phyloP scores from a whole-genome alignment of 2,329 filamentous ascomycete species.

The Trichoderma brevicompactum region DNA sequence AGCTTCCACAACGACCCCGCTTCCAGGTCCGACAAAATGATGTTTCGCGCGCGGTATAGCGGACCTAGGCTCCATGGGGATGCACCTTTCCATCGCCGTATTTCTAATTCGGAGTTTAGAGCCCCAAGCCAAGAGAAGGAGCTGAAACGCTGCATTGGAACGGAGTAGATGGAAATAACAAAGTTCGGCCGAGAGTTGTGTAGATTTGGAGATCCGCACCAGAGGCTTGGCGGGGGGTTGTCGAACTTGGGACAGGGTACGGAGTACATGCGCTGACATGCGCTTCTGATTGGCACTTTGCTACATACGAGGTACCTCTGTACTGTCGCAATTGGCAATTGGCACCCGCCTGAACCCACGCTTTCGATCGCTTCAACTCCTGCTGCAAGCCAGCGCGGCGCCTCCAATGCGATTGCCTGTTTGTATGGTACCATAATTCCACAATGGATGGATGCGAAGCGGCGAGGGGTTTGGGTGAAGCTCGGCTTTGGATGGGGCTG shows the following conservation, averaged over 20 bases:
- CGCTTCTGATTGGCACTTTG: not conserved
- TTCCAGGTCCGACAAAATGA: not conserved
- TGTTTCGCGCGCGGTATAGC: not conserved
- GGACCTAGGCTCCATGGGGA: not conserved
- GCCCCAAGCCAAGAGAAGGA: not conserved
- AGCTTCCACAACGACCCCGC: slow-evolving; percentile 12
- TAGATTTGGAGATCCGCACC: too few relatives aligned
- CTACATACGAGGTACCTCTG: too few relatives aligned
- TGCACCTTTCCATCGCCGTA: not conserved
- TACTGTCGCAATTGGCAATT: not conserved
- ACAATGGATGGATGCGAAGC: not conserved
- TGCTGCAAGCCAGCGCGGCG: not conserved
- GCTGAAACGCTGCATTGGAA: not conserved
- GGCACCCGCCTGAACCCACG: slow-evolving; percentile 5
- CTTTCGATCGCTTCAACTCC: not conserved
- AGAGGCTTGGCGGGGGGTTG: too few relatives aligned
- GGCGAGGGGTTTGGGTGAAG: not conserved
- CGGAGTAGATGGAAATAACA: slow-evolving; percentile 10
- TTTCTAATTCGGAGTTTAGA: slow-evolving; percentile 23
- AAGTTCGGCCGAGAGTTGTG: too few relatives aligned
- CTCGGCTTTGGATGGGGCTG: not conserved
- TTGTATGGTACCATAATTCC: not conserved
- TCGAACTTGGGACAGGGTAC: not conserved
- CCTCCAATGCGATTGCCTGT: slow-evolving; percentile 18
- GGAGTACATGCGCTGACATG: not conserved